Evolutionary conservation across 2,329 filamentous ascomycete genomes (phyloP), one percentile per base, ranked within the genome.

Genomic region (Massarina eburnea): DNA sequence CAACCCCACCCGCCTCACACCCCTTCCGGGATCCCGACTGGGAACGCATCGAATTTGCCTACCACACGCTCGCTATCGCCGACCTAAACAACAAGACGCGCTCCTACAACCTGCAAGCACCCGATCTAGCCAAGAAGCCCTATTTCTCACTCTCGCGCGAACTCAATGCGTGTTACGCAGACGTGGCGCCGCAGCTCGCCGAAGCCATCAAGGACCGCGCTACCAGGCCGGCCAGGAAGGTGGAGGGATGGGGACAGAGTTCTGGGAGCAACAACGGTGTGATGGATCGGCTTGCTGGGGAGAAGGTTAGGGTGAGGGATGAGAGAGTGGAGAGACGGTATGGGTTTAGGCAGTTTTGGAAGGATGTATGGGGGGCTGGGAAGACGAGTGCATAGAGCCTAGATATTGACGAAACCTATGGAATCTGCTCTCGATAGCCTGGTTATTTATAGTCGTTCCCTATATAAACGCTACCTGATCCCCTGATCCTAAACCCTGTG

Each of bases 71-170:
- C 4, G 82, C 89, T 4, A 80, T 99, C 54, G 79, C 81, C 37
- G 83, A 89, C 45, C 81, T 97, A 45, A 97, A 97, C 70, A 71
- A 73, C 22, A 77, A 95, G 39, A 86, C 90, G 7, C 82, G 94
- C 20, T 88, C 88, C 12, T 99, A 99, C 75, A 97, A 97, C 60
- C 81, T 97, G 3, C 92, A 95, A 84, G 92, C 94, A 0, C 94
- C 94, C 0, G 86, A 90, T 43, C 78, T 96, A 1, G 91, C 92
- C 2, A 95, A 94, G 72, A 96, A 96, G 69, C 89, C 92, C 0
- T 97, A 97, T 69, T 91, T 90, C 63, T 85, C 79, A 2, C 81
- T 97, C 7, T 82, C 91, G 35, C 83, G 92, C 39, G 94, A 99
- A 71, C 77, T 97, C 14, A 79, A 78, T 22, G 77, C 81, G 2